Percentiles rank a stretch among this genome's conserved stretches.
Conservation (phyloP, 495 filamentous ascomycete species). For the Saxophila tyrrhenica region DNA sequence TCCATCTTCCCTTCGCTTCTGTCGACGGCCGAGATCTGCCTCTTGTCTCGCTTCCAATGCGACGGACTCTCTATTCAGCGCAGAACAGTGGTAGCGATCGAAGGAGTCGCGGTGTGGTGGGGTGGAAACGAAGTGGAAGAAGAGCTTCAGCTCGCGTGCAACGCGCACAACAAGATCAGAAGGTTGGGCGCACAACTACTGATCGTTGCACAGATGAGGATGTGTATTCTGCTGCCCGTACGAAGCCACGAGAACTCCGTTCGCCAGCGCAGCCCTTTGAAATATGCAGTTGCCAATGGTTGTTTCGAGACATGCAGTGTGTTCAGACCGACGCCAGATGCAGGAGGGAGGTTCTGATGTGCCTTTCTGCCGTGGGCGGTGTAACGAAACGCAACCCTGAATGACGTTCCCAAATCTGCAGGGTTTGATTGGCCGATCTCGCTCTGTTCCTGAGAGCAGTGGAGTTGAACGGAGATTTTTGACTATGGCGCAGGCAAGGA, state of each 20-base stretch:
- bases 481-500: no score
- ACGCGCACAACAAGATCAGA: neutral
- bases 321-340: neutral
- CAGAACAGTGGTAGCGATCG: neutral
- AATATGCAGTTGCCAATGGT: no score
- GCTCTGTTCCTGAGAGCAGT: neutral
- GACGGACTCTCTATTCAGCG: neutral
- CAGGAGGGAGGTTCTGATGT: neutral
- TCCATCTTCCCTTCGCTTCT: slow-evolving; percentile 8
- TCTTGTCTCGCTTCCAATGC: neutral
- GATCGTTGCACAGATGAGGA: neutral
- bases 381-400: no score
- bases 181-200: neutral
- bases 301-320: no score
- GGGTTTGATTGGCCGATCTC: neutral
- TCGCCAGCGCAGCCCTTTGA: no score
- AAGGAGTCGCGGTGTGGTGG: neutral
- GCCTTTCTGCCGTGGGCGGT: neutral
- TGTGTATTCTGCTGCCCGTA: no score
- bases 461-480: neutral
- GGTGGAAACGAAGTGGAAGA: neutral
- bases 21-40: neutral
- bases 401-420: no score
- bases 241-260: neutral
- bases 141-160: neutral